These are phyloP conservation scores for Talaromyces piceae DNA, from an alignment of 2,329 filamentous ascomycete genomes.

Conservation along the genomic window DNA sequence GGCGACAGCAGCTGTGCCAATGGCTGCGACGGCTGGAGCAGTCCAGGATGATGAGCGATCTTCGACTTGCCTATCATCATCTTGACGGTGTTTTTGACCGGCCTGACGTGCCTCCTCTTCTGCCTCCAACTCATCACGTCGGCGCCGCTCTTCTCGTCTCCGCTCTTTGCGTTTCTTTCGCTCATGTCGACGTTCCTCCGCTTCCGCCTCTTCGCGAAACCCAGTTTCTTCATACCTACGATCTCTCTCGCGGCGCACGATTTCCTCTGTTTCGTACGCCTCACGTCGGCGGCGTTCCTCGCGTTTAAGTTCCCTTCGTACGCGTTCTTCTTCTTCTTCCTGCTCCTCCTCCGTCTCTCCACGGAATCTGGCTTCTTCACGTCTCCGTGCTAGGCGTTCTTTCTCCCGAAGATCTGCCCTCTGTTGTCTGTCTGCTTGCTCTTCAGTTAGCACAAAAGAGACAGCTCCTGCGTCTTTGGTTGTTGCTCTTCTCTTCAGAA, in stretches of 20 bases:
- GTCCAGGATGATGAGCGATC: constrained; percentile 21
- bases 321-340: constrained; percentile 10
- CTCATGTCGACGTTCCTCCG: constrained; percentile 16
- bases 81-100: constrained; percentile 16
- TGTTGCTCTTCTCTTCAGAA: constrained; percentile 26
- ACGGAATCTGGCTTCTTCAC: constrained; percentile 10
- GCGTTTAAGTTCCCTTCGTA: constrained; percentile 7
- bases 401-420: constrained; percentile 17
- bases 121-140: neutral
- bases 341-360: constrained; percentile 15
- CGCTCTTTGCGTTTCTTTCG: constrained; percentile 16
- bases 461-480: constrained; percentile 38
- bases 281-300: constrained; percentile 9
- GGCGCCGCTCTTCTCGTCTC: constrained; percentile 9
- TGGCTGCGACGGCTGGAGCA: constrained; percentile 38
- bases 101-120: constrained; percentile 4
- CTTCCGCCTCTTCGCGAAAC: constrained; percentile 14
- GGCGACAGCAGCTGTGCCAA: constrained; percentile 43
- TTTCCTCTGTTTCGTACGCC: constrained; percentile 9
- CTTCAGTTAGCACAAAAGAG: constrained; percentile 51
- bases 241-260: constrained; percentile 3
- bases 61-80: constrained; percentile 8
- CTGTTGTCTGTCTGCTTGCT: constrained; percentile 46
- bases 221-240: constrained; percentile 7
- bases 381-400: constrained; percentile 8